Evolutionary conservation across 805 yeast species (phyloP).

Genomic region (Martiniozyma abietophila): DNA sequence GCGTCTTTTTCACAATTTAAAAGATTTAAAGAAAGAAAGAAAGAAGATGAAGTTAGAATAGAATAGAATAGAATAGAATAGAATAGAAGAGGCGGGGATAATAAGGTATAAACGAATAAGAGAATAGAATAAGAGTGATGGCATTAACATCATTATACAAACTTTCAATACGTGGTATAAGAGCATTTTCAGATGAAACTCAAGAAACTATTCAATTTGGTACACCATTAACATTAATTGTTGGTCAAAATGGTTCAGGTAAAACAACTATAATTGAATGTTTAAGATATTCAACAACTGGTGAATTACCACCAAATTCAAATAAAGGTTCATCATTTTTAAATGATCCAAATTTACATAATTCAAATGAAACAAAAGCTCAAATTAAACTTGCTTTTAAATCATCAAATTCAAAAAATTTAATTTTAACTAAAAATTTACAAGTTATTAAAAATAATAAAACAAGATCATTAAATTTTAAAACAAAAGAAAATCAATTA

Average conservation of each 20-base stretch:
- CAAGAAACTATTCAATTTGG: constrained; percentile 85
- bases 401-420: constrained; percentile 59
- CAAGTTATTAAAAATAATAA: constrained; percentile 55
- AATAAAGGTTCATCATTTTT: constrained; percentile 88
- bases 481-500: constrained; percentile 85
- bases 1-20: no score
- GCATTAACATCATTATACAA: constrained; percentile 42
- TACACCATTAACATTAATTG: constrained; percentile 82
- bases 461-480: constrained; percentile 52
- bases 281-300: constrained; percentile 87
- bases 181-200: constrained; percentile 83
- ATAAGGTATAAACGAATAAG: no score
- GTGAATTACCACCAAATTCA: constrained; percentile 90
- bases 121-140: no score
- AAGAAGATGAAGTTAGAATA: no score
- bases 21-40: no score
- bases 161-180: constrained; percentile 74
- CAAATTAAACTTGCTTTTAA: constrained; percentile 84
- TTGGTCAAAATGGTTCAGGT: constrained; percentile 95
- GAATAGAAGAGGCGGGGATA: no score
- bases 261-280: constrained; percentile 96
- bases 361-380: constrained; percentile 71
- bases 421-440: constrained; percentile 84
- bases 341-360: constrained; percentile 79
- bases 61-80: no score